phyloP scores from a whole-genome alignment of 306 rosid species.

The Citrullus amarus region DNA sequence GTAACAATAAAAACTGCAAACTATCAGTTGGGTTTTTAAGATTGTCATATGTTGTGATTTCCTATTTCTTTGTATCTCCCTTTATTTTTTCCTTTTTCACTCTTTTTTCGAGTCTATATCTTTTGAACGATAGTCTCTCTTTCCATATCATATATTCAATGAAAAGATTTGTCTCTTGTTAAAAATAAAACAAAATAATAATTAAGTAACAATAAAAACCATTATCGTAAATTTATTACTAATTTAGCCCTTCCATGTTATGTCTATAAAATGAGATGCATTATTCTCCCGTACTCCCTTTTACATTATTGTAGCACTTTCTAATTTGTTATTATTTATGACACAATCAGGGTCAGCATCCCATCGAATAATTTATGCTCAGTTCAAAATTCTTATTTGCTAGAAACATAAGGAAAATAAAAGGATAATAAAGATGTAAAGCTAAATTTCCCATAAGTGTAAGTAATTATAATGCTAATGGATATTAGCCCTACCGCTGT shows the following conservation, averaged over 20 bases:
- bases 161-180: not conserved
- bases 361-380: not conserved
- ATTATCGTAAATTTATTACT: not conserved
- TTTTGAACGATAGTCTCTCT: too few species aligned
- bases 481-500: slow-evolving; percentile 48
- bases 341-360: not conserved
- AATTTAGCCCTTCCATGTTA: not conserved
- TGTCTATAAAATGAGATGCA: not conserved
- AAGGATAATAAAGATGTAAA: not conserved
- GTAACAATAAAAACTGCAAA: too few species aligned
- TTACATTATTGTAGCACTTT: not conserved
- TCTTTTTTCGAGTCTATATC: not conserved
- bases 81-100: not conserved
- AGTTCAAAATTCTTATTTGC: not conserved
- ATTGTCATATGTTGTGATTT: too few species aligned
- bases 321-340: not conserved
- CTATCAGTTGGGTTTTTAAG: too few species aligned
- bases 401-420: not conserved
- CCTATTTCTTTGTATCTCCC: too few species aligned
- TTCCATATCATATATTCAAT: not conserved
- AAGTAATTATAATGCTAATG: not conserved
- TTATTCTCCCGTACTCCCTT: not conserved
- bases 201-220: not conserved
- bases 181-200: too few species aligned
- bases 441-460: not conserved